Conservation (phyloP, 2,329 filamentous ascomycete genomes). For the Nemania sp. region DNA sequence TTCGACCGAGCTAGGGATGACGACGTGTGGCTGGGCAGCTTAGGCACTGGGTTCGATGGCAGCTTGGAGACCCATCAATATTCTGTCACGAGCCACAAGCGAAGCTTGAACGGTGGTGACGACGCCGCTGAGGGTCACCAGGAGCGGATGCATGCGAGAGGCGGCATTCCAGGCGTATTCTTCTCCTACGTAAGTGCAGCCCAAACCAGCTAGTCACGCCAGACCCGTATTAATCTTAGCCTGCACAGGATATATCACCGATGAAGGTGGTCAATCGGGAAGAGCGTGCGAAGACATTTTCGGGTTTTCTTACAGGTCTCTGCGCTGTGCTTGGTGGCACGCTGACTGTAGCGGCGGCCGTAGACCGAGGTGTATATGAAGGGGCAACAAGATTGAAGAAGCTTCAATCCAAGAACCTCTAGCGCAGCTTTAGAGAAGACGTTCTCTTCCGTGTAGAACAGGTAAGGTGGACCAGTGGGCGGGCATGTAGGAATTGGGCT, state of each 20-base stretch:
- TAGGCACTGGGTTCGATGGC: constrained; percentile 69
- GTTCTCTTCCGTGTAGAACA: constrained; percentile 30
- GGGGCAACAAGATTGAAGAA: constrained; percentile 85
- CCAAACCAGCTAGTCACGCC: background rate
- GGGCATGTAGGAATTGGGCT: background rate
- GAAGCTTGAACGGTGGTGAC: constrained; percentile 80
- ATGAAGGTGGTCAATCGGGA: constrained; percentile 99
- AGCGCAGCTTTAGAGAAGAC: constrained; percentile 18
- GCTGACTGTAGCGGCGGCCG: constrained; percentile 89
- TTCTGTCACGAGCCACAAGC: constrained; percentile 94
- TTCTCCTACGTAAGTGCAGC: constrained; percentile 83
- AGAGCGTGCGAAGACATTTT: constrained; percentile 84
- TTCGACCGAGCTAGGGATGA: constrained; percentile 49
- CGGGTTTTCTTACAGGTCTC: constrained; percentile 89
- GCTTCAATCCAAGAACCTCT: constrained; percentile 69
- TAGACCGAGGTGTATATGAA: constrained; percentile 91
- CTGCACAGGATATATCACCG: constrained; percentile 83
- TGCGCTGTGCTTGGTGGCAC: constrained; percentile 96
- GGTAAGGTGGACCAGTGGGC: background rate
- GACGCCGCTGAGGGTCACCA: constrained; percentile 88
- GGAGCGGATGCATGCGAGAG: constrained; percentile 85
- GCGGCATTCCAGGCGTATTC: constrained; percentile 96
- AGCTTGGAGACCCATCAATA: constrained; percentile 98
- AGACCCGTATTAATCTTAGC: constrained; percentile 3
- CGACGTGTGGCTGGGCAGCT: constrained; percentile 66